phyloP scores from a whole-genome alignment of 768 basidiomycete species.

The Tubosaeta sp. region DNA sequence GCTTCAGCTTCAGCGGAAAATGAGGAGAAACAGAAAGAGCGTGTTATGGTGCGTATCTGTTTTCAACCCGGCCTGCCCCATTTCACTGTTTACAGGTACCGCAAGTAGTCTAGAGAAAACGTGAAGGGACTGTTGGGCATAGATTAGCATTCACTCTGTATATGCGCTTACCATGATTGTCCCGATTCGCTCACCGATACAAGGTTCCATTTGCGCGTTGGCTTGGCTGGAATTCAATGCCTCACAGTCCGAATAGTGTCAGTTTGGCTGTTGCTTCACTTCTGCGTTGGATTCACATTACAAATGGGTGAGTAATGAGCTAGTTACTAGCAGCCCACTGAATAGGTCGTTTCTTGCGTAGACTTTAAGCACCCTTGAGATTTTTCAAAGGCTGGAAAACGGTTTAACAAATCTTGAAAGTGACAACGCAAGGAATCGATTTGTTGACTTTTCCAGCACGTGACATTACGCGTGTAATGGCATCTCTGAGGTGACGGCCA shows the following conservation, averaged over 20 bases:
- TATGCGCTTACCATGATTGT: conserved; percentile 7
- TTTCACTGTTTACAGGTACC: conserved; percentile 21
- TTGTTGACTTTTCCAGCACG: conserved; percentile 19
- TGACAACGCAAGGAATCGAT: background rate
- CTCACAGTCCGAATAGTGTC: background rate
- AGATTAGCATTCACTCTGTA: conserved; percentile 26
- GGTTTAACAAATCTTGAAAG: too few relatives aligned
- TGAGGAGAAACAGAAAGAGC: conserved; percentile 82
- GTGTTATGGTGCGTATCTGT: conserved; percentile 67
- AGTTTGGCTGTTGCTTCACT: too few relatives aligned
- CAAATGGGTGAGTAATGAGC: background rate
- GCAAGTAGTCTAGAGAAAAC: conserved; percentile 17
- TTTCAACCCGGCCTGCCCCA: background rate
- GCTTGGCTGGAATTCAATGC: background rate
- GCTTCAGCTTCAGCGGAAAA: conserved; percentile 96
- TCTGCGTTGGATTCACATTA: too few relatives aligned
- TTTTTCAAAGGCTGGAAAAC: too few relatives aligned
- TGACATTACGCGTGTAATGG: conserved; percentile 14
- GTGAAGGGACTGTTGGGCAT: conserved; percentile 10
- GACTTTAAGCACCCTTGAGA: too few relatives aligned
- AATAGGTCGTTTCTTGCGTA: background rate
- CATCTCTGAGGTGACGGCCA: background rate
- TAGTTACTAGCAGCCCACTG: background rate
- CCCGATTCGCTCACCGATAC: conserved; percentile 1
- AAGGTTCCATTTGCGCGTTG: background rate